phyloP scores from a whole-genome alignment of 2,329 filamentous ascomycete genomes.

The Claviceps sp. region DNA sequence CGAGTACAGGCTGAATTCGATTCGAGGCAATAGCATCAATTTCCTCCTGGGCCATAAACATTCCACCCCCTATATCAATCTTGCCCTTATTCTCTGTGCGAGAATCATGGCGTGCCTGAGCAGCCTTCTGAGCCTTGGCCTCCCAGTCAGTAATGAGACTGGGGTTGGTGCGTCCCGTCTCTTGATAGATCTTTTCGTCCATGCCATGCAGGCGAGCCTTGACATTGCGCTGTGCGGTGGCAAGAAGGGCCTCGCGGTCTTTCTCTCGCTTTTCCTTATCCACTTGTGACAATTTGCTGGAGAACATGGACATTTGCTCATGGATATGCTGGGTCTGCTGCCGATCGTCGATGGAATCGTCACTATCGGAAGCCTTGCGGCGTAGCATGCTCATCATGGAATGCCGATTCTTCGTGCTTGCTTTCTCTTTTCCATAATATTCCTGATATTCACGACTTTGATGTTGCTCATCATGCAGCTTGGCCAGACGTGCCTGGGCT shows the following conservation, averaged over 20 bases:
- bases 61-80: conserved; percentile 65
- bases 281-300: conserved; percentile 50
- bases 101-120: conserved; percentile 49
- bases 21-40: conserved; percentile 67
- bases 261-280: conserved; percentile 61
- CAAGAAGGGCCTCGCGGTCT: conserved; percentile 64
- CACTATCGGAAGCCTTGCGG: conserved; percentile 49
- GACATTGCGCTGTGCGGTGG: conserved; percentile 77
- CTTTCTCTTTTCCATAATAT: conserved; percentile 52
- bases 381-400: conserved; percentile 41
- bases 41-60: conserved; percentile 63
- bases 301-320: conserved; percentile 68
- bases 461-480: conserved; percentile 58
- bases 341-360: conserved; percentile 51
- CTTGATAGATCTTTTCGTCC: conserved; percentile 65
- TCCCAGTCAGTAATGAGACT: conserved; percentile 67
- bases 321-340: conserved; percentile 60
- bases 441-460: conserved; percentile 53
- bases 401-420: conserved; percentile 29
- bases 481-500: conserved; percentile 70
- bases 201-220: conserved; percentile 63
- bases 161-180: conserved; percentile 62
- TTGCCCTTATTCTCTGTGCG: conserved; percentile 42
- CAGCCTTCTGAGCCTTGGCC: conserved; percentile 56
- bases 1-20: conserved; percentile 67